Evolutionary conservation across 352 stramenopile genomes (phyloP), one percentile per base, ranked within the genome.

Genomic region (Pythium insidiosum): DNA sequence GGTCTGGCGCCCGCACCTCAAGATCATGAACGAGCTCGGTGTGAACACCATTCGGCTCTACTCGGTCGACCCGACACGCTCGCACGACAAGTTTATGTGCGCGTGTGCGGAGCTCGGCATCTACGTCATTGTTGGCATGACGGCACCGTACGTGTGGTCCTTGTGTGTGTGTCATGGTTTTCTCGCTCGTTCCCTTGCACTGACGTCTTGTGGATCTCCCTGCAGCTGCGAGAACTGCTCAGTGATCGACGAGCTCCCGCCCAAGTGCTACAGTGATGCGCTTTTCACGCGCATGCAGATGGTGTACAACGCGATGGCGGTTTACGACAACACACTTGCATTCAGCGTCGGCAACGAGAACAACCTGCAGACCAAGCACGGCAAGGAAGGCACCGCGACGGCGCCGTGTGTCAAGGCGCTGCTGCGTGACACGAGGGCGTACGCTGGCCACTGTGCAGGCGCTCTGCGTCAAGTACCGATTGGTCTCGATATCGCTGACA

Each of bases 51-150:
- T 88, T 24, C 75, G 75, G 0, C 50, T 88, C 7, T 88, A 85
- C 52, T 74, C 68, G 3, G 54, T 88, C 5, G 68, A 88, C 49
- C 72, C 75, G 13, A 62, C 56, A 48, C 65, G 63, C 41, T 49
- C 59, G 6, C 75, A 88, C 50, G 75, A 85, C 67, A 78, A 85
- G 40, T 88, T 88, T 58, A 88, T 88, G 75, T 88, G 75, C 35
- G 73, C 69, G 23, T 74, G 54, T 21, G 66, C 69, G 2, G 44
- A 86, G n/a, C 60, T 63, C 1, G 74, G 73, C 5, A 90, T 90
- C 50, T 90, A 90, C 58, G 66, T 84, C 19, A 63, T 81, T 12
- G 44, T 90, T 2, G 77, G 73, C 28, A 68, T 90, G 50, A 53
- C 61, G 0, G 77, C 77, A 9, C 57, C 73, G 26, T 86, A 68